These are phyloP conservation scores for Barbarea vulgaris DNA, from an alignment of 345 rosid genomes.

Conservation along the genomic window DNA sequence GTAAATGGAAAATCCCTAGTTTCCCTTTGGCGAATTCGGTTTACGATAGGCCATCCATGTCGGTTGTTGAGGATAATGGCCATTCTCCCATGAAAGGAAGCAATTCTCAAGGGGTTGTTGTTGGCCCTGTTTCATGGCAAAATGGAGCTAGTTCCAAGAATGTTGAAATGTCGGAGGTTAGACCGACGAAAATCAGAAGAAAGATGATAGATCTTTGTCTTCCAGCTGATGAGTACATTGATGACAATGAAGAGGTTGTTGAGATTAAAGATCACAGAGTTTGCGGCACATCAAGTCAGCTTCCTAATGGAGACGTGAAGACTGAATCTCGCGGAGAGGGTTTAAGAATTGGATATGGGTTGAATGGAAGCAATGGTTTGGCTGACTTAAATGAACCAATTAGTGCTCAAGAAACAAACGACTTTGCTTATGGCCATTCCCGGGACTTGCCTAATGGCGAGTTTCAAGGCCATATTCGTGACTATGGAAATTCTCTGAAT, in stretches of 20 bases:
- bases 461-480: constrained; percentile 45
- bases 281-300: constrained; percentile 47
- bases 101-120: constrained; percentile 36
- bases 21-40: constrained; percentile 59
- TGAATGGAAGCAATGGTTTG: constrained; percentile 38
- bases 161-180: constrained; percentile 42
- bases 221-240: constrained; percentile 58
- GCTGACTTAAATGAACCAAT: constrained; percentile 61
- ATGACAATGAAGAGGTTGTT: constrained; percentile 43
- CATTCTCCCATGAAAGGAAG: constrained; percentile 49
- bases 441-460: constrained; percentile 40
- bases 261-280: constrained; percentile 39
- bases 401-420: constrained; percentile 45
- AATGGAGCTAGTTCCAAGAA: constrained; percentile 41
- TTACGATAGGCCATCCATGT: constrained; percentile 51
- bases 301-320: constrained; percentile 48
- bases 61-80: constrained; percentile 47
- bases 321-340: constrained; percentile 40
- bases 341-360: constrained; percentile 34
- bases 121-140: constrained; percentile 38
- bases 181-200: constrained; percentile 45
- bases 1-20: constrained; percentile 66
- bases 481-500: constrained; percentile 41
- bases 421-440: constrained; percentile 38
- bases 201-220: constrained; percentile 64